These are phyloP conservation scores for Arabidopsis suecica DNA, from an alignment of 345 rosid genomes.

Conservation along the genomic window DNA sequence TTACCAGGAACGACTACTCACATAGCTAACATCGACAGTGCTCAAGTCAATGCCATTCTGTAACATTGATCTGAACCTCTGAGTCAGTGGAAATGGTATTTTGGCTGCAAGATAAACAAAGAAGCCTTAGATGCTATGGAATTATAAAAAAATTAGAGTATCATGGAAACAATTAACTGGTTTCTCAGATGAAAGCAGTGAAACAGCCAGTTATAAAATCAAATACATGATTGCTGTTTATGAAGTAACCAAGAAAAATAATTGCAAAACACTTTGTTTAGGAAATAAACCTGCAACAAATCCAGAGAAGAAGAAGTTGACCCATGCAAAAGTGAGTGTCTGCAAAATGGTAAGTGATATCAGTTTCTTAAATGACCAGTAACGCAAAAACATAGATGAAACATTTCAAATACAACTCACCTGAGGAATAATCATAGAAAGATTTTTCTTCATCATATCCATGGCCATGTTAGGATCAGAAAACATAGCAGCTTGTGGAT, in stretches of 20 bases:
- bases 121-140: conserved; percentile 10
- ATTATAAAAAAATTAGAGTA: neutral
- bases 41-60: conserved; percentile 99
- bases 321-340: conserved; percentile 99
- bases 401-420: conserved; percentile 43
- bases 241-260: neutral
- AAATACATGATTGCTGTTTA: neutral
- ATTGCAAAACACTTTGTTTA: neutral
- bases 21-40: conserved; percentile 98
- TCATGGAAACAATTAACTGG: neutral
- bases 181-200: neutral
- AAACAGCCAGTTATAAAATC: neutral
- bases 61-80: conserved; percentile 96
- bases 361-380: conserved; percentile 23
- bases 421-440: conserved; percentile 99
- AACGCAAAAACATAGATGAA: conserved; percentile 15
- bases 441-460: conserved; percentile 99
- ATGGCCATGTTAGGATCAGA: conserved; percentile 99
- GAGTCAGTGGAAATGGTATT: conserved; percentile 97
- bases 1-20: conserved; percentile 99
- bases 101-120: conserved; percentile 64
- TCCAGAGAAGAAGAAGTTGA: conserved; percentile 99
- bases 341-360: conserved; percentile 50
- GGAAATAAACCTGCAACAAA: conserved; percentile 84
- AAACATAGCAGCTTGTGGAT: conserved; percentile 97